Conservation (phyloP, 805 yeast species). For the Candida ulmi region DNA sequence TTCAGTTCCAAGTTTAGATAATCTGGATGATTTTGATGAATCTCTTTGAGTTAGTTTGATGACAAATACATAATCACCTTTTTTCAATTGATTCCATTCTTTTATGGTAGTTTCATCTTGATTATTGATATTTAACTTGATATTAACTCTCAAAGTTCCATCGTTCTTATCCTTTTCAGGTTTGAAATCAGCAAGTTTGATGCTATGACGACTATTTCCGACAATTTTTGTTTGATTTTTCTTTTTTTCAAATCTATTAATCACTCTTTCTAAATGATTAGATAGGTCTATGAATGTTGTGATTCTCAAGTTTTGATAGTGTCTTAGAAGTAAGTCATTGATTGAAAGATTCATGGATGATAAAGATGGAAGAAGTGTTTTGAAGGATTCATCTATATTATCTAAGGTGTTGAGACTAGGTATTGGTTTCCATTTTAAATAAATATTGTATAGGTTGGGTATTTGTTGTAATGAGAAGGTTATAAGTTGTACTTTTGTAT, state of each 20-base stretch:
- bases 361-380: neutral
- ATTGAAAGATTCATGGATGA: constrained; percentile 4
- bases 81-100: constrained; percentile 10
- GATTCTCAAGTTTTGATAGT: constrained; percentile 1
- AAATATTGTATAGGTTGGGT: neutral
- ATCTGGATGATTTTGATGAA: constrained; percentile 3
- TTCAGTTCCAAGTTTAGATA: constrained; percentile 7
- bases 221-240: constrained; percentile 6
- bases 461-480: neutral
- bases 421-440: neutral
- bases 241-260: constrained; percentile 10
- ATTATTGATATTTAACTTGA: neutral
- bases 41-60: constrained; percentile 3
- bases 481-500: neutral
- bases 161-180: neutral
- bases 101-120: neutral
- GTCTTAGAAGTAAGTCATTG: constrained; percentile 9
- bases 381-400: neutral
- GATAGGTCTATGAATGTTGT: constrained; percentile 2
- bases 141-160: neutral
- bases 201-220: constrained; percentile 18
- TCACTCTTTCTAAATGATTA: constrained; percentile 9
- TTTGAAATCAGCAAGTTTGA: constrained; percentile 1
- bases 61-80: constrained; percentile 13
- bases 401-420: neutral